These are phyloP conservation scores for Puccinia hordei DNA, from an alignment of 1,284 basidiomycete genomes.

Conservation along the genomic window DNA sequence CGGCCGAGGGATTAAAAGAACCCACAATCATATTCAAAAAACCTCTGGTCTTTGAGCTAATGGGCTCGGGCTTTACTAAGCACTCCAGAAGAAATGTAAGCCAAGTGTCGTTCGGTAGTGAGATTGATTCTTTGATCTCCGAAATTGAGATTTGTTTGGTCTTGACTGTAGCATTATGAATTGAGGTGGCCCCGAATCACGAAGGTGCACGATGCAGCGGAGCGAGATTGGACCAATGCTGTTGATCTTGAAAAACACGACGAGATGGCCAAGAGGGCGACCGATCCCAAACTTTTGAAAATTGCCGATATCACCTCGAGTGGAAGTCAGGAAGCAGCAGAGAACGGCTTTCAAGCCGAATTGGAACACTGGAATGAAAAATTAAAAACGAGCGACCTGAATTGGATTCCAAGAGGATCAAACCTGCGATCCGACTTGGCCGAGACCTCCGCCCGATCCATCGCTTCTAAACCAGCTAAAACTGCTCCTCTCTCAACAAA, in stretches of 20 bases:
- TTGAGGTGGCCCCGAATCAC: conserved; percentile 72
- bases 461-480: not conserved
- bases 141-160: not conserved
- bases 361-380: conserved; percentile 18
- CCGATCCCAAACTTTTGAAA: conserved; percentile 9
- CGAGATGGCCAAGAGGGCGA: conserved; percentile 29
- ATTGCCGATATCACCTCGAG: not conserved
- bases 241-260: conserved; percentile 37
- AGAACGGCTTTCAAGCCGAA: conserved; percentile 32
- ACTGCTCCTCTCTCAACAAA: not conserved
- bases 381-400: not conserved
- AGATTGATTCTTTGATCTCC: not conserved
- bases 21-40: conserved; percentile 67
- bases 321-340: not conserved
- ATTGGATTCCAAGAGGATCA: not conserved
- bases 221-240: conserved; percentile 35
- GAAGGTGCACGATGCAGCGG: conserved; percentile 15
- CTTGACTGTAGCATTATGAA: conserved; percentile 69
- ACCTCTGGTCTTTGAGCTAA: conserved; percentile 73
- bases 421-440: not conserved
- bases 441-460: not conserved
- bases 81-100: conserved; percentile 65
- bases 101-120: conserved; percentile 40
- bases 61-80: conserved; percentile 78
- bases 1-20: conserved; percentile 63